phyloP scores from a whole-genome alignment of 768 basidiomycete genomes.

The Hygrocybe coccinea region DNA sequence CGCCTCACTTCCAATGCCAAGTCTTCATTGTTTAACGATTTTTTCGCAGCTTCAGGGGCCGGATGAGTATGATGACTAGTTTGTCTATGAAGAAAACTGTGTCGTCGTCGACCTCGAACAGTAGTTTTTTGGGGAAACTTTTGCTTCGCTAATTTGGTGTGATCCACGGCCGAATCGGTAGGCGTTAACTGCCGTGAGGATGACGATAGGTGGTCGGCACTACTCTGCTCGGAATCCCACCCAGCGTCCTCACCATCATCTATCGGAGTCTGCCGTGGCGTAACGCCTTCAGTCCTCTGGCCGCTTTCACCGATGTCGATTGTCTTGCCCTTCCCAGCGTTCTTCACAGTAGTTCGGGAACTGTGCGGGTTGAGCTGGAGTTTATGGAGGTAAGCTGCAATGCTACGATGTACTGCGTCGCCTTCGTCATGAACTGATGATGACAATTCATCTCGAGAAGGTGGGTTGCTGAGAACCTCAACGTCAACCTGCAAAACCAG shows the following conservation, averaged over 20 bases:
- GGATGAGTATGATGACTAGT: not conserved
- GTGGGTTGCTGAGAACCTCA: conserved; percentile 47
- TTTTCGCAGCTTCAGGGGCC: not conserved
- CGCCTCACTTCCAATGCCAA: not conserved
- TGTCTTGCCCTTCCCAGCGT: not conserved
- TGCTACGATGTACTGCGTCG: conserved; percentile 22
- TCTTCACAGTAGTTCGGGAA: not conserved
- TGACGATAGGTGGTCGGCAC: conserved; percentile 16
- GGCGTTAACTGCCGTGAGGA: conserved; percentile 1
- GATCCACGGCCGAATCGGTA: conserved; percentile 19
- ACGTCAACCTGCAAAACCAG: conserved; percentile 51
- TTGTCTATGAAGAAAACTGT: not conserved
- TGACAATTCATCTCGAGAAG: conserved; percentile 11
- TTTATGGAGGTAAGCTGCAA: conserved; percentile 29
- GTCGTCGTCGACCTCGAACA: not conserved
- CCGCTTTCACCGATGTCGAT: not conserved
- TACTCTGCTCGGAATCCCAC: conserved; percentile 58
- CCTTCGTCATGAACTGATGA: conserved; percentile 19
- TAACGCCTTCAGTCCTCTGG: not conserved
- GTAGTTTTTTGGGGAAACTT: not conserved
- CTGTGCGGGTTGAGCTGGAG: conserved; percentile 21
- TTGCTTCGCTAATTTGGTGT: conserved; percentile 18
- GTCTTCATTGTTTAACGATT: not conserved
- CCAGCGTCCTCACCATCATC: conserved; percentile 53
- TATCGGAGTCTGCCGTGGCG: conserved; percentile 12